Conservation (phyloP, 208 protist species). For the Histomonas meleagridis region DNA sequence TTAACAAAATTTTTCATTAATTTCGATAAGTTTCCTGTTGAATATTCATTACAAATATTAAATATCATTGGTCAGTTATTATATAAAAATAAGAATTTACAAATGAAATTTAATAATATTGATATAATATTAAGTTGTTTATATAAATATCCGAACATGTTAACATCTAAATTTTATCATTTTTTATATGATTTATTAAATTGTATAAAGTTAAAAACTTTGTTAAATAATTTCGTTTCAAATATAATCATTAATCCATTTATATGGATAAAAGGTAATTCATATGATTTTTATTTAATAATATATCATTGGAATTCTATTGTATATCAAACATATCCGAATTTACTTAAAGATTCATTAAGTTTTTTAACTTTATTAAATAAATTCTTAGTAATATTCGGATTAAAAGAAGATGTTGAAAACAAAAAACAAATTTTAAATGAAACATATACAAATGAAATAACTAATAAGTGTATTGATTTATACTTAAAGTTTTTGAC, state of each 20-base stretch:
- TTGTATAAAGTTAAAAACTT: background rate
- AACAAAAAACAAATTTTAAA: background rate
- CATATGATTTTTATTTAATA: background rate
- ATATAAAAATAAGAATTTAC: background rate
- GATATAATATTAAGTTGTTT: background rate
- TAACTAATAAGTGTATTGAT: background rate
- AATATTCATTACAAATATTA: background rate
- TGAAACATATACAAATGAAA: background rate
- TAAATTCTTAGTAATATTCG: background rate
- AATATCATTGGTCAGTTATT: background rate
- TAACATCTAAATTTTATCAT: background rate
- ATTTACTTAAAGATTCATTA: too few relatives aligned
- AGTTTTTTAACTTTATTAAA: background rate
- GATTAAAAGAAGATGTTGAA: background rate
- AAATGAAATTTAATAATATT: background rate
- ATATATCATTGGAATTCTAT: too few relatives aligned
- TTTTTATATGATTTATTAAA: background rate
- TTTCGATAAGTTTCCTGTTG: background rate
- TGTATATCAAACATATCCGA: too few relatives aligned
- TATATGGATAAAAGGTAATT: background rate
- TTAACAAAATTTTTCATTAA: background rate
- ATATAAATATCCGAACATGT: background rate
- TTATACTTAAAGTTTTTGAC: background rate
- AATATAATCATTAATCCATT: background rate
- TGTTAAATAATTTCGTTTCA: background rate